A percentile compares a stretch with the other conserved stretches of the same genome.
phyloP scores from a whole-genome alignment of 495 filamentous ascomycete genomes.

The Xylaria acuta region DNA sequence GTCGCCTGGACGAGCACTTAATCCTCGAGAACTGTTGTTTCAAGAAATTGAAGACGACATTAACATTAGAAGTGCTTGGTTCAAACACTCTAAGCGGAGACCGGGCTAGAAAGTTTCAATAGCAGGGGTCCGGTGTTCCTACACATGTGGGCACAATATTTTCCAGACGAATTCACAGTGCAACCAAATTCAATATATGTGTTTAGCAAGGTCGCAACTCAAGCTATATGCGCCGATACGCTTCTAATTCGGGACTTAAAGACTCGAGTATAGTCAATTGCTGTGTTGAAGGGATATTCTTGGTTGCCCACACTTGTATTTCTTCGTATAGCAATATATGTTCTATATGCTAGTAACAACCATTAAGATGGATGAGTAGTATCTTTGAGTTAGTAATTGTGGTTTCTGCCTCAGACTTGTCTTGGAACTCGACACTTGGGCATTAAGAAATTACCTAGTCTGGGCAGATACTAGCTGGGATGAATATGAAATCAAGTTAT shows the following conservation, averaged over 20 bases:
- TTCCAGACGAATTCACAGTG: neutral
- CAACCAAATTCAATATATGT: neutral
- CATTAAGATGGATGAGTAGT: neutral
- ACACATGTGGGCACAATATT: neutral
- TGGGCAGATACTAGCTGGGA: neutral
- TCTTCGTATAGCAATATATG: neutral
- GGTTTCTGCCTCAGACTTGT: neutral
- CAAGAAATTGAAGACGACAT: neutral
- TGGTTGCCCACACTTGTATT: neutral
- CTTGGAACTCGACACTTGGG: neutral
- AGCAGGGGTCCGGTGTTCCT: neutral
- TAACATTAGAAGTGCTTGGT: slow-evolving; percentile 19
- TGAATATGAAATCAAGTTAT: neutral
- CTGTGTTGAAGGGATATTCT: neutral
- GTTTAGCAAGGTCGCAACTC: neutral
- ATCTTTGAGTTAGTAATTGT: neutral
- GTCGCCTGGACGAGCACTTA: slow-evolving; percentile 4
- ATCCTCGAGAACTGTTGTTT: slow-evolving; percentile 23
- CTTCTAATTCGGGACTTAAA: neutral
- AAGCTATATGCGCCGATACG: neutral
- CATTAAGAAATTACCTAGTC: neutral
- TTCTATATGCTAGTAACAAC: neutral
- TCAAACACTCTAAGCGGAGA: slow-evolving; percentile 15
- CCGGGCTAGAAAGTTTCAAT: neutral
- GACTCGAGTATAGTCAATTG: neutral